A percentile compares a stretch with the other conserved stretches of the same genome.
These are phyloP conservation scores for Quercus engelmannii DNA, from an alignment of 306 rosid species.

Conservation along the genomic window DNA sequence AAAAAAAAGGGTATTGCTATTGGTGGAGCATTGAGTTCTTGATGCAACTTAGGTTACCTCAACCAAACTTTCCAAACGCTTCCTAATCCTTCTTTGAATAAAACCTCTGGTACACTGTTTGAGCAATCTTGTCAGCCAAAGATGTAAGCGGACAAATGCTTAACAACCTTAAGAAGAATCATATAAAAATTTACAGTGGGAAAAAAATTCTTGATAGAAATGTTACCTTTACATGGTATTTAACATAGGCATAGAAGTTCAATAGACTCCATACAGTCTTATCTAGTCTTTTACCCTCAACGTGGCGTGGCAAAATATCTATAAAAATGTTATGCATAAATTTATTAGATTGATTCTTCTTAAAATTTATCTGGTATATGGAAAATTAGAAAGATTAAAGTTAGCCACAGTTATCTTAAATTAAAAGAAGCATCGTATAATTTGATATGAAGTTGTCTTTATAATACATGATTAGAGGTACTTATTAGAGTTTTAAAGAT, in stretches of 20 bases:
- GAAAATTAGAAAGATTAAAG: not conserved
- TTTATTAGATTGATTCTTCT: not conserved
- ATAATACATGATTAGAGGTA: not conserved
- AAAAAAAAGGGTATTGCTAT: not conserved
- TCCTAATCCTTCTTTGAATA: slow-evolving; percentile 85
- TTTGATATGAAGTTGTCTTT: not conserved
- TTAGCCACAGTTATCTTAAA: not conserved
- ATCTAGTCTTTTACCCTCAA: slow-evolving; percentile 68
- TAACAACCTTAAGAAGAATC: not conserved
- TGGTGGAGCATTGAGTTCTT: not conserved
- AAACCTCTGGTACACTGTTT: slow-evolving; percentile 74
- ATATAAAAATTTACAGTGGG: not conserved
- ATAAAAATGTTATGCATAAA: slow-evolving; percentile 13
- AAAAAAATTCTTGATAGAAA: not conserved
- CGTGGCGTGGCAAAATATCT: slow-evolving; percentile 65
- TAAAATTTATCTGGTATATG: not conserved
- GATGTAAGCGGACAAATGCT: slow-evolving; percentile 3
- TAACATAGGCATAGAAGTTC: slow-evolving; percentile 69
- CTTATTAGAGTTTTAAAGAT: not conserved
- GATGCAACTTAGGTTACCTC: slow-evolving; percentile 38
- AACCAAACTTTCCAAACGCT: slow-evolving; percentile 59
- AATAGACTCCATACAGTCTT: slow-evolving; percentile 81
- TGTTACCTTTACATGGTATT: slow-evolving; percentile 73
- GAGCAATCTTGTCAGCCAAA: slow-evolving; percentile 12
- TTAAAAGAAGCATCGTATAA: not conserved